Percentiles rank a stretch among this genome's conserved stretches.
phyloP scores from a whole-genome alignment of 768 basidiomycete species.

The Serendipita sp. region DNA sequence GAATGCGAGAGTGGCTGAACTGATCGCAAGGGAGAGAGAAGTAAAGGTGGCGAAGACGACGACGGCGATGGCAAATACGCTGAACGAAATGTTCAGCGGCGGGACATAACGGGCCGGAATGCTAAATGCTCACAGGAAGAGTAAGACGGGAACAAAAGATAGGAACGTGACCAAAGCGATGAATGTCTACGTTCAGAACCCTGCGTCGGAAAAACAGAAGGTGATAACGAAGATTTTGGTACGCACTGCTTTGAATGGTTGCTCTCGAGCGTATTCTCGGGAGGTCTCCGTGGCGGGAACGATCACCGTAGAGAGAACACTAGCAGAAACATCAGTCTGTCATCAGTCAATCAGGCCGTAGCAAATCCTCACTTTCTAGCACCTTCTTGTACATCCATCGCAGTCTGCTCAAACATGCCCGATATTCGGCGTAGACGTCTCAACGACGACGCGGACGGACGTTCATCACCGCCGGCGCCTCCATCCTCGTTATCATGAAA shows the following conservation, averaged over 20 bases:
- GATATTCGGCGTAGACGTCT: neutral
- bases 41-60: neutral
- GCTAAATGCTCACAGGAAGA: neutral
- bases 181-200: neutral
- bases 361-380: neutral
- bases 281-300: neutral
- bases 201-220: neutral
- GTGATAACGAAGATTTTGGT: neutral
- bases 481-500: neutral
- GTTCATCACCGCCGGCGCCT: too few relatives aligned
- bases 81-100: neutral
- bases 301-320: neutral
- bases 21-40: neutral
- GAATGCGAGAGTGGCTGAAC: neutral
- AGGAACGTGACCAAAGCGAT: neutral
- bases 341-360: neutral
- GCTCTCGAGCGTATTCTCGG: neutral
- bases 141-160: neutral
- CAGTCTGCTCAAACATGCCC: neutral
- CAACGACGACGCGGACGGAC: neutral
- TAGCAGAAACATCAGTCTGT: neutral
- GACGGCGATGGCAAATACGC: neutral
- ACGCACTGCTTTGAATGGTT: neutral
- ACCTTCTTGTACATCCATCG: neutral
- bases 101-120: neutral